These are phyloP conservation scores for Pseudozyma hubeiensis DNA, from an alignment of 1,284 basidiomycete species.

Conservation along the genomic window DNA sequence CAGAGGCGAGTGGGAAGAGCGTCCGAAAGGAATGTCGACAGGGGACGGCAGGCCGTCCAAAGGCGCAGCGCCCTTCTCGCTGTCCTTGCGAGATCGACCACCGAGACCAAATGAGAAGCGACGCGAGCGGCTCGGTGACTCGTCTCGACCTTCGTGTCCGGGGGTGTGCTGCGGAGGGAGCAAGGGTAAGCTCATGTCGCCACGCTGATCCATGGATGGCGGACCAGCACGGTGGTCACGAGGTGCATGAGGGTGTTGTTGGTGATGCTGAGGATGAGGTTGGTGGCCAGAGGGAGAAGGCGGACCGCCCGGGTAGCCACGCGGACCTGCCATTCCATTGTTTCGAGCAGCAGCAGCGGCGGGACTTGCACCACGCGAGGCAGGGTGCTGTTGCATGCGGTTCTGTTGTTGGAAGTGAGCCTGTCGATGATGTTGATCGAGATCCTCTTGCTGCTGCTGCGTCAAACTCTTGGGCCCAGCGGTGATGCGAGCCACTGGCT, in stretches of 20 bases:
- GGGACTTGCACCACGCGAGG: constrained; percentile 20
- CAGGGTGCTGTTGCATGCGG: not conserved
- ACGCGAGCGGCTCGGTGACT: constrained; percentile 27
- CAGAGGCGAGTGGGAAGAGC: constrained; percentile 29
- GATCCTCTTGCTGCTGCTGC: constrained; percentile 28
- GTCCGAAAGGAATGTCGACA: constrained; percentile 47
- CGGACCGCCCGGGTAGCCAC: constrained; percentile 25
- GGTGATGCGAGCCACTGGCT: constrained; percentile 40
- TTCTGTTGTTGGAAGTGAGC: constrained; percentile 5
- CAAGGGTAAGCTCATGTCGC: constrained; percentile 16
- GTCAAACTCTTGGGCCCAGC: constrained; percentile 40
- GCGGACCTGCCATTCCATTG: constrained; percentile 28
- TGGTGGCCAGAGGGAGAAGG: constrained; percentile 9
- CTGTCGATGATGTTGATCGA: constrained; percentile 5
- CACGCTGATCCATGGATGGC: constrained; percentile 9
- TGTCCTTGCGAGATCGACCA: constrained; percentile 17
- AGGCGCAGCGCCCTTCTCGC: constrained; percentile 26
- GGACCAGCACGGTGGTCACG: constrained; percentile 14
- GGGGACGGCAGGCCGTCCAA: constrained; percentile 51
- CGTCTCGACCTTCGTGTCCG: constrained; percentile 13
- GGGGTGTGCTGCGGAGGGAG: constrained; percentile 16
- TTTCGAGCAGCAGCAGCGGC: constrained; percentile 14
- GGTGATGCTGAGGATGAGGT: constrained; percentile 3
- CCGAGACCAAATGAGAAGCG: constrained; percentile 38
- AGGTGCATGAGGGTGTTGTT: constrained; percentile 9